Conservation (phyloP, 257 asterid species). For the Solanum neorickii region DNA sequence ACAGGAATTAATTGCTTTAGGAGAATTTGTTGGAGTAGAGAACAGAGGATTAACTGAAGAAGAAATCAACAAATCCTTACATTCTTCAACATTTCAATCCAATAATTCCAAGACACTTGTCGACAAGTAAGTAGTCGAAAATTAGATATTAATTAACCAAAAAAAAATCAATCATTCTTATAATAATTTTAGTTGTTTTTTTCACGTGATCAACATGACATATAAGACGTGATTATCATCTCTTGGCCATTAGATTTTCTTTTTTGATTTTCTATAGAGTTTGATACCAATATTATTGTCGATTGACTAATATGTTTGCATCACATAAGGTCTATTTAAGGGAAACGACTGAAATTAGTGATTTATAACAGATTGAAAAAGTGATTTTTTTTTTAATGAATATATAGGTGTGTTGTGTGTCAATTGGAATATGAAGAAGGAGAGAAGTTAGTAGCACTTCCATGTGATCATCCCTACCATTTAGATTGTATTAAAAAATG, state of each 20-base stretch:
- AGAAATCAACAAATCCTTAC: conserved; percentile 28
- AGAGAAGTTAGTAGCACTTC: conserved; percentile 34
- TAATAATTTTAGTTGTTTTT: neutral
- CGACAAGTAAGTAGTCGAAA: conserved; percentile 19
- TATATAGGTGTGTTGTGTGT: conserved; percentile 48
- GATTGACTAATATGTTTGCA: neutral
- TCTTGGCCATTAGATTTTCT: no score
- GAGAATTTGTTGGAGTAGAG: conserved; percentile 60
- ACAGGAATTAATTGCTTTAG: conserved; percentile 58
- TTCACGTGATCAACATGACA: neutral
- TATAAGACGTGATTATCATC: neutral
- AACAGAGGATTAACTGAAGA: conserved; percentile 44
- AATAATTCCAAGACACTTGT: conserved; percentile 8
- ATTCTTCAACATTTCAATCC: conserved; percentile 28
- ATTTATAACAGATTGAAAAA: neutral
- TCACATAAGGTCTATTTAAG: neutral
- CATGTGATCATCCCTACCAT: conserved; percentile 46
- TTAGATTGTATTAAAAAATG: conserved; percentile 39
- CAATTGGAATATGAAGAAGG: conserved; percentile 54
- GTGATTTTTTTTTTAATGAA: neutral
- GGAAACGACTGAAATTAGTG: neutral
- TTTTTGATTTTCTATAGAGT: neutral
- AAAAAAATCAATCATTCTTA: neutral
- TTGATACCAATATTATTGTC: no score
- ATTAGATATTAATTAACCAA: no score